Base-by-base conservation (phyloP, 768 basidiomycete genomes). In the Rhizopogon roseolus region DNA sequence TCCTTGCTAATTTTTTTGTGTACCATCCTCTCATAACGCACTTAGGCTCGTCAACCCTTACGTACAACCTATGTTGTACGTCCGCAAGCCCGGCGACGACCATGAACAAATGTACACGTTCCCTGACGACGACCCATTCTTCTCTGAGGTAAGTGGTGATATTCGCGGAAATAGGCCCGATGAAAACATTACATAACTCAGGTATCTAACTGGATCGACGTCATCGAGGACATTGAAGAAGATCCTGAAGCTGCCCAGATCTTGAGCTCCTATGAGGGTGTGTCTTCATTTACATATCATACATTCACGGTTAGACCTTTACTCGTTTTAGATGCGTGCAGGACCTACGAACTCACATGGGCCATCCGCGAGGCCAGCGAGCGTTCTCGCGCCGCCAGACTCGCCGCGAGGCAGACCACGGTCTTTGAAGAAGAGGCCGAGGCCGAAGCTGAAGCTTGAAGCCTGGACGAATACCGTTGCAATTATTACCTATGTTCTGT, bases 271-370 rank as follows among this genome's bases (percentile, higher is more conserved):
- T 96, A 88, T 71, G 90, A 92, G 70, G 94, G 93, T 86, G 60
- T 40, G 38, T 49, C 4, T 27, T 49, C 27, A 19, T 14, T 22
- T 28, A 27, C 13, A 11, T 4, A 25, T 38, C 36, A 10, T 45
- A 9, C 28, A 34, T 17, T 50, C 28, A 51, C 14, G 38, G 43
- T 52, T 16, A 36, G 11, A 59, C 13, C 59, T 36, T 17, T n/a
- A 36, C 38, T 29, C 10, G 16, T 49, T 58, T 2, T 56, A 90
- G 90, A 93, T 71, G 93, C 93, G 41, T 87, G 85, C 62, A 85
- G 81, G 71, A 88, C 93, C 6, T 96, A 96, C 61, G 85, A 95
- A 67, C 77, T 96, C 56, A 95, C 93, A 22, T 96, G 93, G 93
- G 91, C 93, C 28, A 95, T 96, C 66, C 86, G 93, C 45, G 76